Base-by-base conservation (phyloP, 2,329 filamentous ascomycete genomes). In the Paracoccidioides lutzii region DNA sequence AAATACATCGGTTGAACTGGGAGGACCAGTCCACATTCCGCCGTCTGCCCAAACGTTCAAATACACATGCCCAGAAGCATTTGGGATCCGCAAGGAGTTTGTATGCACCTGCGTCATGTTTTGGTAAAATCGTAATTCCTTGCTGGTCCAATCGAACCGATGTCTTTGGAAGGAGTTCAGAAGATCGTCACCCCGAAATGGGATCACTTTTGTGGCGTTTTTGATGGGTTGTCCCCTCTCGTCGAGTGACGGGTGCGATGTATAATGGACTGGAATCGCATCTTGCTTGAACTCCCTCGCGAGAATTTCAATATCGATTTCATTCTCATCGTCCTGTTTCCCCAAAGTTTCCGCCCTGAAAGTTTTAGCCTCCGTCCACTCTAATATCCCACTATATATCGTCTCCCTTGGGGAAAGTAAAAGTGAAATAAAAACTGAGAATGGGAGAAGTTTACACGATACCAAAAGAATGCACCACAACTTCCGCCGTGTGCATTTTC, bases 11-110 rank as follows among this genome's bases (percentile, higher is more conserved):
- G 60, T 65, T 22, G 60, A 63, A 50, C 64, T 66, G 2, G 65
- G 63, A 42, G 52, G 52, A 9, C 65, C 63, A 52, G 59, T 63
- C 65, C 65, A 67, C 55, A 58, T 57, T 30, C 61, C 64, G 9
- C 64, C 64, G 45, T 67, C 64, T 14, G 65, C 64, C 65, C 65
- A 67, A n/a, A 67, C 54, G 48, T 65, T 67, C 53, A 67, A 51
- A 37, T 65, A 63, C 32, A 64, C 58, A 38, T 57, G 60, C 35
- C 65, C 65, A 14, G 59, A 55, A 37, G 56, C 56, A 6, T 53
- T 51, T 28, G 64, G 64, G 12, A 64, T 55, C 30, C 60, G 57
- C 10, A 57, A 41, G 15, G 43, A 44, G 38, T 60, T 62, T 30
- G 53, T 52, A 51, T 64, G 63, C 32, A 65, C 53, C 37, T 63